Base-by-base conservation (phyloP, 2,329 filamentous ascomycete genomes). In the Thelonectria discophora region DNA sequence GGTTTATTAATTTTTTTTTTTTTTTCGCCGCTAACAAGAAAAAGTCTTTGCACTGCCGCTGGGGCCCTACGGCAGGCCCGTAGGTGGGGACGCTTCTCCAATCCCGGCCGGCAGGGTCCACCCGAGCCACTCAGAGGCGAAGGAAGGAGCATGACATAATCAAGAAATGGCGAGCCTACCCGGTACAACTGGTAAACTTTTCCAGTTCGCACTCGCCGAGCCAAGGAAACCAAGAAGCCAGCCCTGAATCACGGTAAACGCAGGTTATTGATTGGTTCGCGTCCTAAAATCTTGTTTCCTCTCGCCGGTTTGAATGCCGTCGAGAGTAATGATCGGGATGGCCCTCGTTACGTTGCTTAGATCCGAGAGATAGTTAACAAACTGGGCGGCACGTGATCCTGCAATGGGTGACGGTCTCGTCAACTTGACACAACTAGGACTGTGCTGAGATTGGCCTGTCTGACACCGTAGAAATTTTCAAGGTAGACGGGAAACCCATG, bases 1-100 rank as follows among this genome's bases (percentile, higher is more conserved):
- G 49, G 37, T 63, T 63, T 64, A 63, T 62, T 47, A 63, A n/a
- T n/a, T n/a, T n/a, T n/a, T 64, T 67, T 64, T 67, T 51, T 68
- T 63, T 69, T 67, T 69, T 73, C 69, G 63, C 66, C 67, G 68
- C 68, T 71, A 59, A 51, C 62, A 64, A 34, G 32, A 69, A 68
- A 70, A 67, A 65, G 59, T 61, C 52, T 42, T 48, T 56, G 65
- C 59, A 62, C 63, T 64, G 58, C 58, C 60, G 57, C 59, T 65
- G 55, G 60, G 55, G 57, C 56, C 51, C 59, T 65, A 62, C 68
- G 69, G 69, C 66, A 67, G 59, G 67, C 61, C 69, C 69, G 69
- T 56, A 39, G 20, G 61, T 18, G 57, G 60, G 21, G 17, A 60
- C 10, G 4, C 17, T n/a, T 12, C 6, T 56, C 13, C 57, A 55